Percentiles rank a stretch among this genome's conserved stretches.
Conservation (phyloP, 768 basidiomycete species). For the Pleurotus salmoneostramineus region DNA sequence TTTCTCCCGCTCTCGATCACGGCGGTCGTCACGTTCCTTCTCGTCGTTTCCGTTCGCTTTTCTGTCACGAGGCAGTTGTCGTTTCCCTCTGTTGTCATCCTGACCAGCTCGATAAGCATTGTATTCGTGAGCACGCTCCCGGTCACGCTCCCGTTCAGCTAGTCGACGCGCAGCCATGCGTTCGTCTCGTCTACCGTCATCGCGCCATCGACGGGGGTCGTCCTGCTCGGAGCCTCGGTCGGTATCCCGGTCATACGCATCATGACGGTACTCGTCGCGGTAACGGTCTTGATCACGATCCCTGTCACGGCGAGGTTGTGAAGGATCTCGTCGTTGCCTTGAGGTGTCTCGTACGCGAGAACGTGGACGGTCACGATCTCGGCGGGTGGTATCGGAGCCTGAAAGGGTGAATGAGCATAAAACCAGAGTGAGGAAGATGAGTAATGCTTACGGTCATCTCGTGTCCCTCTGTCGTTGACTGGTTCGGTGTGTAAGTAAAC, state of each 20-base stretch:
- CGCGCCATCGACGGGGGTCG: constrained; percentile 74
- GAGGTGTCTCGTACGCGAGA: constrained; percentile 66
- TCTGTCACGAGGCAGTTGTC: constrained; percentile 25
- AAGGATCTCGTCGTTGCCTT: constrained; percentile 53
- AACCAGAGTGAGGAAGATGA: background rate
- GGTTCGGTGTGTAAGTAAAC: constrained; percentile 10
- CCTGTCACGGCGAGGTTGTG: constrained; percentile 34
- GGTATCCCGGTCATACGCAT: constrained; percentile 14
- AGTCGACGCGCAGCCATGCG: constrained; percentile 58
- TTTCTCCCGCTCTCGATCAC: constrained; percentile 56
- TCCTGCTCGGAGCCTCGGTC: constrained; percentile 55
- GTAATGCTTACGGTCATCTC: constrained; percentile 56
- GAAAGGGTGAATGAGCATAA: constrained; percentile 5
- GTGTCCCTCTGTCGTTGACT: constrained; percentile 41
- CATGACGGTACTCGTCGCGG: constrained; percentile 1
- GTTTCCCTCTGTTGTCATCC: background rate
- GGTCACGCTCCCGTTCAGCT: constrained; percentile 29
- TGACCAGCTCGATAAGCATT: constrained; percentile 1
- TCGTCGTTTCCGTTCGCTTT: constrained; percentile 43
- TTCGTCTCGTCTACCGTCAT: constrained; percentile 81
- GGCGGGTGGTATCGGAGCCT: constrained; percentile 54
- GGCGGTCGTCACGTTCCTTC: constrained; percentile 40
- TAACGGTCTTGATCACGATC: constrained; percentile 26
- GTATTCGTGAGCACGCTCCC: constrained; percentile 31
- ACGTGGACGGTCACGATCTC: constrained; percentile 62